A percentile compares a stretch with the other conserved stretches of the same genome.
phyloP scores from a whole-genome alignment of 495 filamentous ascomycete genomes.

The Penicillium daleae region DNA sequence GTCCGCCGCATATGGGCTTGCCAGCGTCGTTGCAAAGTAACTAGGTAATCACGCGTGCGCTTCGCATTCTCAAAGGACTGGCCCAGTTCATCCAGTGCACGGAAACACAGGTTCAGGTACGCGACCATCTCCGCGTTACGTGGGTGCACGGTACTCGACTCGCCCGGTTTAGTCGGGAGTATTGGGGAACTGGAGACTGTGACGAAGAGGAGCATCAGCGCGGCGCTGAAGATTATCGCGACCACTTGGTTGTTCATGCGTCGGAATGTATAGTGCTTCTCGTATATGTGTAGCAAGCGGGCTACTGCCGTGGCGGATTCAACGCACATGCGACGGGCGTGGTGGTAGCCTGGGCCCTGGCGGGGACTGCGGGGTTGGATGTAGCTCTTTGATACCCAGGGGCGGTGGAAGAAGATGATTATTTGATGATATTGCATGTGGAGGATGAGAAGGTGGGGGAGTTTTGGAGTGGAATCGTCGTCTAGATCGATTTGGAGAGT shows the following conservation, averaged over 20 bases:
- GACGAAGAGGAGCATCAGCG: slow-evolving; percentile 52
- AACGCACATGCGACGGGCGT: slow-evolving; percentile 52
- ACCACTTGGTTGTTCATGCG: slow-evolving; percentile 56
- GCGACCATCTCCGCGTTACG: slow-evolving; percentile 48
- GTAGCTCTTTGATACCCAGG: slow-evolving; percentile 55
- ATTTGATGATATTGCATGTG: slow-evolving; percentile 60
- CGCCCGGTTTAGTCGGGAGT: slow-evolving; percentile 26
- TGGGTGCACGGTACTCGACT: slow-evolving; percentile 27
- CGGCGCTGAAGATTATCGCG: slow-evolving; percentile 54
- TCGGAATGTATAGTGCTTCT: slow-evolving; percentile 53
- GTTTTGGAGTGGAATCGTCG: slow-evolving; percentile 38
- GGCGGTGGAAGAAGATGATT: slow-evolving; percentile 54
- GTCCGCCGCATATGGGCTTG: slow-evolving; percentile 51
- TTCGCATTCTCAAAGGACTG: slow-evolving; percentile 54
- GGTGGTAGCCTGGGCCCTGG: slow-evolving; percentile 50
- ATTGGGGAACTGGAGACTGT: slow-evolving; percentile 45
- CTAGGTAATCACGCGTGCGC: slow-evolving; percentile 49
- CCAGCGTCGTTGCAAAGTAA: slow-evolving; percentile 51
- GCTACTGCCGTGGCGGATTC: slow-evolving; percentile 52
- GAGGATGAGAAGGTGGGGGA: slow-evolving; percentile 53
- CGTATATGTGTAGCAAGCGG: slow-evolving; percentile 50
- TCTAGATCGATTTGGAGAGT: slow-evolving; percentile 44
- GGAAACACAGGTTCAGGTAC: slow-evolving; percentile 52
- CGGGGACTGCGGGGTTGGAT: slow-evolving; percentile 50
- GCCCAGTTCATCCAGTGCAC: slow-evolving; percentile 49